Conservation (phyloP, 2,329 filamentous ascomycete genomes). For the Camillea tinctor region DNA sequence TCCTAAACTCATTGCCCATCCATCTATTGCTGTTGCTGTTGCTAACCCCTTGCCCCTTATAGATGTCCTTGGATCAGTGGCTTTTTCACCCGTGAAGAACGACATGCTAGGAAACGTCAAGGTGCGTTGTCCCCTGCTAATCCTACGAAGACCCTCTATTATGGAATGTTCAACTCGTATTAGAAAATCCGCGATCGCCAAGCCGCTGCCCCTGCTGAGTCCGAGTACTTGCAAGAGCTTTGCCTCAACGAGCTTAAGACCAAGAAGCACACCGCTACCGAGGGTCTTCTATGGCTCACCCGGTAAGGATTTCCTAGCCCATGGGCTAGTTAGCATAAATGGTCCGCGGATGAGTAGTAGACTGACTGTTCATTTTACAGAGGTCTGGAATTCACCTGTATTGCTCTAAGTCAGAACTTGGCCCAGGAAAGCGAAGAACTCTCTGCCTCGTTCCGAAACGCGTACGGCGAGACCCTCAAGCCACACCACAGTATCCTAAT, state of each 20-base stretch:
- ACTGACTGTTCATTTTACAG: slow-evolving; percentile 42
- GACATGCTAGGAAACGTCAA: slow-evolving; percentile 92
- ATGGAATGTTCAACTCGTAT: background rate
- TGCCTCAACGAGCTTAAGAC: slow-evolving; percentile 83
- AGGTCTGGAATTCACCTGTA: slow-evolving; percentile 89
- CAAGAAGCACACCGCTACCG: slow-evolving; percentile 84
- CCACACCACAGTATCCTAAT: slow-evolving; percentile 85
- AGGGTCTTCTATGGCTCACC: slow-evolving; percentile 87
- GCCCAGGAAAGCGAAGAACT: slow-evolving; percentile 71
- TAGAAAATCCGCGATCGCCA: slow-evolving; percentile 89
- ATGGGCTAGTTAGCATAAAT: background rate
- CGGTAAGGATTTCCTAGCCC: slow-evolving; percentile 56
- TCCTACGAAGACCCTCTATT: background rate
- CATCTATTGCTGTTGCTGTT: too few species aligned
- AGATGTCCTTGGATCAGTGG: slow-evolving; percentile 67
- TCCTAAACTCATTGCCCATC: too few species aligned
- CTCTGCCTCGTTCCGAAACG: slow-evolving; percentile 77
- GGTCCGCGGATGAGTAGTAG: background rate
- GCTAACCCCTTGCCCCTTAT: slow-evolving; percentile 2
- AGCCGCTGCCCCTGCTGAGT: slow-evolving; percentile 72
- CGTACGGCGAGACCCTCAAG: slow-evolving; percentile 86
- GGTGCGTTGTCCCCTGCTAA: slow-evolving; percentile 46
- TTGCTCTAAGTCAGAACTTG: slow-evolving; percentile 77
- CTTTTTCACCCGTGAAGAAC: slow-evolving; percentile 86
- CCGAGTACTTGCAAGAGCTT: slow-evolving; percentile 81